Evolutionary conservation across 805 yeast genomes (phyloP).

Genomic region (Wickerhamomyces canadensis): DNA sequence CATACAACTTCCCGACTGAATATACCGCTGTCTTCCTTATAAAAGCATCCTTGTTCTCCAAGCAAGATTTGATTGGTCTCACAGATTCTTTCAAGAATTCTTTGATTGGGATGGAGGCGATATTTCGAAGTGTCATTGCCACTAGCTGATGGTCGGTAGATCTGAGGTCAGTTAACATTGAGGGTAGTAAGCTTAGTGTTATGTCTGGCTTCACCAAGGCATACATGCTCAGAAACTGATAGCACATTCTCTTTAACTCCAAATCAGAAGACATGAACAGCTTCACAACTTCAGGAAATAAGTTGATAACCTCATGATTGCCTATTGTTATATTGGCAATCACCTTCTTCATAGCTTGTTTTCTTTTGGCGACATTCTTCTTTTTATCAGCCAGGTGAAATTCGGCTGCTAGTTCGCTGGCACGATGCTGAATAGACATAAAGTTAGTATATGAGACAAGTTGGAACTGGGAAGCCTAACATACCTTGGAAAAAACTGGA

Average conservation of each 20-base stretch:
- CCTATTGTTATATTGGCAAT: slow-evolving; percentile 82
- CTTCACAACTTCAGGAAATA: slow-evolving; percentile 58
- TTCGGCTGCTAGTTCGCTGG: slow-evolving; percentile 29
- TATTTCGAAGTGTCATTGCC: slow-evolving; percentile 57
- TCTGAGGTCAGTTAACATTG: slow-evolving; percentile 46
- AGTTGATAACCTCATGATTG: slow-evolving; percentile 63
- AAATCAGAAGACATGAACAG: slow-evolving; percentile 55
- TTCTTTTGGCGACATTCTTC: slow-evolving; percentile 33
- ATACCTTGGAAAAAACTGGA: slow-evolving; percentile 18
- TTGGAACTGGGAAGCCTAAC: slow-evolving; percentile 1
- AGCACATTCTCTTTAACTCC: slow-evolving; percentile 68
- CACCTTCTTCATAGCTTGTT: slow-evolving; percentile 58
- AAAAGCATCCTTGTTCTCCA: slow-evolving; percentile 47
- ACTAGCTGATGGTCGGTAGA: slow-evolving; percentile 44
- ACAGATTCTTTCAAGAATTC: slow-evolving; percentile 46
- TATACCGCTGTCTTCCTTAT: slow-evolving; percentile 68
- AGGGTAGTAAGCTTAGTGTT: slow-evolving; percentile 50
- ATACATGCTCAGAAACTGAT: slow-evolving; percentile 57
- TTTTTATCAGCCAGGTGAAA: slow-evolving; percentile 32
- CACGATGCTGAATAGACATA: slow-evolving; percentile 10
- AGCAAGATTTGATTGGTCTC: slow-evolving; percentile 27
- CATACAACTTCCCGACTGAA: slow-evolving; percentile 63
- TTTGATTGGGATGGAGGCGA: slow-evolving; percentile 52
- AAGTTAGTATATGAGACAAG: background rate
- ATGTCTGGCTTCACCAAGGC: slow-evolving; percentile 52